These are phyloP conservation scores for Cardamine occulta DNA, from an alignment of 345 rosid species.

Conservation along the genomic window DNA sequence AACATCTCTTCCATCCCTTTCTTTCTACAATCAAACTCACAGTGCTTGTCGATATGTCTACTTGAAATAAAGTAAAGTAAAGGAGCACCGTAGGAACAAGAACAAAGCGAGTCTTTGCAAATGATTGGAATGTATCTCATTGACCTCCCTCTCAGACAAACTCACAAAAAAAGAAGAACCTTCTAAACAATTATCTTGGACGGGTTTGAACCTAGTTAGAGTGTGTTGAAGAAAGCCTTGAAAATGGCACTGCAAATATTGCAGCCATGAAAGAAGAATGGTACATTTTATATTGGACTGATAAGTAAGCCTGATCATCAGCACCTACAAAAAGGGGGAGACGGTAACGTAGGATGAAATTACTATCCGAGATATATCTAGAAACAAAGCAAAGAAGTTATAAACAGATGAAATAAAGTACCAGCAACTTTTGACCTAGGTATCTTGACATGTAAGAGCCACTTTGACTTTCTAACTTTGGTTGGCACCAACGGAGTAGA, in stretches of 20 bases:
- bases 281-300: conserved; percentile 47
- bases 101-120: conserved; percentile 69
- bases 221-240: conserved; percentile 55
- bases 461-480: conserved; percentile 46
- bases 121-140: conserved; percentile 47
- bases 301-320: conserved; percentile 76
- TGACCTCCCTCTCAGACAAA: conserved; percentile 47
- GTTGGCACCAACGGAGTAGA: conserved; percentile 65
- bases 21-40: conserved; percentile 48
- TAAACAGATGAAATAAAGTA: conserved; percentile 41
- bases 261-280: conserved; percentile 66
- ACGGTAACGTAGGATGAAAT: conserved; percentile 1
- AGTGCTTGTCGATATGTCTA: conserved; percentile 45
- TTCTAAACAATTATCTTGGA: conserved; percentile 59
- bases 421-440: conserved; percentile 85
- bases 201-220: conserved; percentile 36
- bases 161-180: conserved; percentile 73
- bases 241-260: conserved; percentile 64
- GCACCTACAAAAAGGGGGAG: conserved; percentile 57
- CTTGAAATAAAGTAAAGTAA: conserved; percentile 52
- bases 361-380: conserved; percentile 6
- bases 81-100: conserved; percentile 73
- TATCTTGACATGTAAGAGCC: conserved; percentile 52
- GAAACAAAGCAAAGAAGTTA: conserved; percentile 18
- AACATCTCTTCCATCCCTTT: conserved; percentile 58